Evolutionary conservation across 441 rosid genomes (phyloP).

Genomic region (Mallotus repandus): DNA sequence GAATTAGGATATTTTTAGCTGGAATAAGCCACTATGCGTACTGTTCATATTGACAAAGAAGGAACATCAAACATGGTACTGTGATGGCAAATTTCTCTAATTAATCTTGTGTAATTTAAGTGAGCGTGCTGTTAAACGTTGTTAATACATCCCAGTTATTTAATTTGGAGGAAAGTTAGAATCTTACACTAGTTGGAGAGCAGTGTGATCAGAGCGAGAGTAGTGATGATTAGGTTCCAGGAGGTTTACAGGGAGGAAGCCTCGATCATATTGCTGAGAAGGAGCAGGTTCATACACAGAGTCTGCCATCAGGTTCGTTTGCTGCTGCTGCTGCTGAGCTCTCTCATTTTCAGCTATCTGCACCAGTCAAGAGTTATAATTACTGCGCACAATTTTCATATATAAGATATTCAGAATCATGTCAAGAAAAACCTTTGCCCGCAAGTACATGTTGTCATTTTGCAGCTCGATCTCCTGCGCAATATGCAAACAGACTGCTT

Average conservation of each 20-base stretch:
- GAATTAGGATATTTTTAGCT: too few relatives aligned
- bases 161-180: slow-evolving; percentile 2
- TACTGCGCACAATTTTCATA: neutral
- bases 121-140: neutral
- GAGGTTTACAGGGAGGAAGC: slow-evolving; percentile 61
- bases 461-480: slow-evolving; percentile 83
- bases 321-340: slow-evolving; percentile 27
- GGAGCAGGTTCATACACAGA: slow-evolving; percentile 41
- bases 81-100: too few relatives aligned
- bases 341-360: slow-evolving; percentile 73
- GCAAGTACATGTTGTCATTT: slow-evolving; percentile 70
- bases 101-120: neutral
- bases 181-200: slow-evolving; percentile 78
- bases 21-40: too few relatives aligned
- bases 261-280: slow-evolving; percentile 49
- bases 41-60: too few relatives aligned
- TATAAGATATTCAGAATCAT: too few relatives aligned
- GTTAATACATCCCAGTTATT: neutral
- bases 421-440: slow-evolving; percentile 53
- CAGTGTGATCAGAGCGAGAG: slow-evolving; percentile 54
- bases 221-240: slow-evolving; percentile 62
- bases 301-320: slow-evolving; percentile 45
- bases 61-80: too few relatives aligned
- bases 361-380: neutral
- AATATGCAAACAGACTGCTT: neutral